Percentiles rank a stretch among this genome's conserved stretches.
Evolutionary conservation across 306 rosid species (phyloP).

Genomic region (Luffa aegyptiaca): DNA sequence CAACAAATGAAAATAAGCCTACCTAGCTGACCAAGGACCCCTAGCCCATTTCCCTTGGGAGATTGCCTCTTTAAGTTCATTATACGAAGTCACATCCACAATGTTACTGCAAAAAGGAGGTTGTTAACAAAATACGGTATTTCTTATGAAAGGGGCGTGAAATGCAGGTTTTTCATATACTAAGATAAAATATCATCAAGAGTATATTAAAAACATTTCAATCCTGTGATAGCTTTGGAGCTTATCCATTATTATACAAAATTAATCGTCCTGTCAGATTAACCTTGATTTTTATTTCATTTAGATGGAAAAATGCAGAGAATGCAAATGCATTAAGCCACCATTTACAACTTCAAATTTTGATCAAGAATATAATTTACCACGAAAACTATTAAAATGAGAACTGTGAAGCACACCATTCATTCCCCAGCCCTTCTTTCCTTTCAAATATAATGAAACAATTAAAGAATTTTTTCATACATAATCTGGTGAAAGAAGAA

Average conservation of each 20-base stretch:
- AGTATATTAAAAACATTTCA: background rate
- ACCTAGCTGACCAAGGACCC: constrained; percentile 98
- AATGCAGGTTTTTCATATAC: constrained; percentile 3
- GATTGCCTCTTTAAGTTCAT: constrained; percentile 82
- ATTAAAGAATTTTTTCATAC: background rate
- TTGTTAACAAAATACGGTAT: background rate
- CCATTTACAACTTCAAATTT: background rate
- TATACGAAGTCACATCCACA: constrained; percentile 73
- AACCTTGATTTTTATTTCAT: background rate
- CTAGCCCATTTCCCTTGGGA: constrained; percentile 93
- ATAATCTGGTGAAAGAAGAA: background rate
- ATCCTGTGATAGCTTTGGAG: background rate
- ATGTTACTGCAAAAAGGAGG: constrained; percentile 49
- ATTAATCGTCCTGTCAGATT: background rate
- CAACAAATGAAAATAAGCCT: background rate
- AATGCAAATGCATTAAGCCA: background rate
- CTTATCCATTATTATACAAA: background rate
- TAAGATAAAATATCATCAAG: background rate
- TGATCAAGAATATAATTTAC: background rate
- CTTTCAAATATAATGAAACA: background rate
- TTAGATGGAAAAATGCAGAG: background rate
- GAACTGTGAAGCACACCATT: background rate
- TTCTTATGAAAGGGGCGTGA: background rate
- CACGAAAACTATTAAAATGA: background rate
- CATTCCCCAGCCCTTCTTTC: background rate